A percentile compares a stretch with the other conserved stretches of the same genome.
These are phyloP conservation scores for Pterocarpus macrocarpus DNA, from an alignment of 306 rosid species.

Conservation along the genomic window DNA sequence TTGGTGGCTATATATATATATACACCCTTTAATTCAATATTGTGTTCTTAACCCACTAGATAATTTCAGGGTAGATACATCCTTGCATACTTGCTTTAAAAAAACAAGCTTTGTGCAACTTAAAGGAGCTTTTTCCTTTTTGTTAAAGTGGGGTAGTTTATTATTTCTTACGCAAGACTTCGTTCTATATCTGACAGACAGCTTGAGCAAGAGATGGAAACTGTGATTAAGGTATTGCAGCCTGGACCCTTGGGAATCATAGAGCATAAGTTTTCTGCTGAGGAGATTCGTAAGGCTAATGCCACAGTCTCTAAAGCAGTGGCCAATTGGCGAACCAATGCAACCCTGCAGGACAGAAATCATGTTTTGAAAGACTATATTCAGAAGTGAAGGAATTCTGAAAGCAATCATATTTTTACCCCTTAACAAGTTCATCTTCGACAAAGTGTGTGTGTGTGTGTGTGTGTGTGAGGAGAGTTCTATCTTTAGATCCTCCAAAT, in stretches of 20 bases:
- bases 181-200: slow-evolving; percentile 56
- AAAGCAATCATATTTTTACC: background rate
- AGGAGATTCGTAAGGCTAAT: slow-evolving; percentile 72
- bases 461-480: background rate
- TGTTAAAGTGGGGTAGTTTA: background rate
- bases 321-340: slow-evolving; percentile 74
- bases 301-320: slow-evolving; percentile 72
- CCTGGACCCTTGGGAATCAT: slow-evolving; percentile 93
- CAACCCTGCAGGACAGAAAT: slow-evolving; percentile 53
- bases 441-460: background rate
- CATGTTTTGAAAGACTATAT: slow-evolving; percentile 62
- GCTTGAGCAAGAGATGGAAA: slow-evolving; percentile 88
- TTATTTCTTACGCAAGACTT: slow-evolving; percentile 27
- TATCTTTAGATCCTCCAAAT: slow-evolving; percentile 4
- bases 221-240: slow-evolving; percentile 85
- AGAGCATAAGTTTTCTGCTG: slow-evolving; percentile 86
- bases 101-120: background rate
- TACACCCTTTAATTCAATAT: background rate
- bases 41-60: background rate
- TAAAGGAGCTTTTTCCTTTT: background rate
- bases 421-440: background rate
- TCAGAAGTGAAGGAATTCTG: slow-evolving; percentile 50
- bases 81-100: background rate
- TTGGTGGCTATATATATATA: background rate
- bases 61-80: background rate